These are phyloP conservation scores for Barnettozyma populi DNA, from an alignment of 805 yeast species.

Conservation along the genomic window DNA sequence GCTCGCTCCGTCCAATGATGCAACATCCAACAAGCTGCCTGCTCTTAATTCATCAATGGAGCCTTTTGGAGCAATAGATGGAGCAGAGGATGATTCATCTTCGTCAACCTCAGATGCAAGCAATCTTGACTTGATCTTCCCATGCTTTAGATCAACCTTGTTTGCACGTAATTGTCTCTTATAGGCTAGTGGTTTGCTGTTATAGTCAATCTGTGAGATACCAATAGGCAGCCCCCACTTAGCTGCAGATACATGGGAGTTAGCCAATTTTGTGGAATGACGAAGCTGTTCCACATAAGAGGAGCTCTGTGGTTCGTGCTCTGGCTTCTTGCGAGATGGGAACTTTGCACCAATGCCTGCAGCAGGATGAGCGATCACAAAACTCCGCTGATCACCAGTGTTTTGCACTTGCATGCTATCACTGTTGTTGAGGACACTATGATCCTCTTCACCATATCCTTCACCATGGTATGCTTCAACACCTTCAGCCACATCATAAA, in stretches of 20 bases:
- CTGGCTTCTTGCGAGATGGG: not conserved
- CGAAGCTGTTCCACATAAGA: constrained; percentile 42
- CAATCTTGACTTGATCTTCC: constrained; percentile 57
- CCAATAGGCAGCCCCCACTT: constrained; percentile 51
- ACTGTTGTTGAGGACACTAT: not conserved
- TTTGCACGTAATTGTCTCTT: constrained; percentile 14
- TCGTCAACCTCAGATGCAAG: constrained; percentile 75
- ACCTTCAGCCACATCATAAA: constrained; percentile 10
- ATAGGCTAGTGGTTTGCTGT: constrained; percentile 7
- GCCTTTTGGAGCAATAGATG: not conserved
- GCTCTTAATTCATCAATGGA: constrained; percentile 4
- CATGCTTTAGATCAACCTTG: constrained; percentile 51
- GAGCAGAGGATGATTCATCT: constrained; percentile 33
- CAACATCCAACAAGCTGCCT: not conserved
- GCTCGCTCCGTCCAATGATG: not conserved
- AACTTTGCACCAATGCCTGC: not conserved
- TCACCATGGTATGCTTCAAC: not conserved
- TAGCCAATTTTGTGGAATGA: constrained; percentile 42
- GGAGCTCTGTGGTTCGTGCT: constrained; percentile 44
- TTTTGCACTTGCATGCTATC: not conserved
- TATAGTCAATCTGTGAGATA: constrained; percentile 41
- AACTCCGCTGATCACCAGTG: not conserved
- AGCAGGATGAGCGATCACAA: not conserved
- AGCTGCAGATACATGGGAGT: constrained; percentile 40
- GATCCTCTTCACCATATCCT: not conserved